Evolutionary conservation across 176 grass and related monocot genomes (phyloP).

Genomic region (Lolium rigidum): DNA sequence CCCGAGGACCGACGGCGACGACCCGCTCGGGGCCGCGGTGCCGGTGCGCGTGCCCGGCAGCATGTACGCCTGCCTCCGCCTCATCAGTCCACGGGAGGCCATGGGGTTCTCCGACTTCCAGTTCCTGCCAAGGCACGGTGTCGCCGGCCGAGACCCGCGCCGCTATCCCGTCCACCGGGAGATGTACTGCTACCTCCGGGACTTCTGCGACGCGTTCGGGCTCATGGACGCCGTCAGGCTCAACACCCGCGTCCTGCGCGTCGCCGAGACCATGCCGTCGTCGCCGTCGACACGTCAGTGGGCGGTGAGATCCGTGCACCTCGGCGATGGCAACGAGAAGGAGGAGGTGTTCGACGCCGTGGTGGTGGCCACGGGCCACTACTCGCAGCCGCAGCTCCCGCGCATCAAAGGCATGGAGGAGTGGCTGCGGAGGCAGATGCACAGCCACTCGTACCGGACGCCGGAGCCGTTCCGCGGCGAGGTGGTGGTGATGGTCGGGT

Average conservation of each 20-base stretch:
- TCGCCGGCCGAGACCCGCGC: background rate
- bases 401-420: background rate
- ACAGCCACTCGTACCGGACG: constrained; percentile 1
- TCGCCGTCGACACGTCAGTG: background rate
- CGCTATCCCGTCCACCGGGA: background rate
- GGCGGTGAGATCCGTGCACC: constrained; percentile 8
- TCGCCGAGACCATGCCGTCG: background rate
- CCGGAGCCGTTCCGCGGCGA: constrained; percentile 6
- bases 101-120: constrained; percentile 1
- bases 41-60: constrained; percentile 12
- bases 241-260: constrained; percentile 1
- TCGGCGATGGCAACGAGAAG: background rate
- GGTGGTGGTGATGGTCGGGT: background rate
- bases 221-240: constrained; percentile 2
- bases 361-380: constrained; percentile 13
- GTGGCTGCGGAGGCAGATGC: background rate
- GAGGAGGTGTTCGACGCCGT: constrained; percentile 5
- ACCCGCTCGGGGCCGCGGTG: background rate
- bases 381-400: background rate
- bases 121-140: background rate
- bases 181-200: background rate
- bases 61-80: background rate
- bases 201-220: constrained; percentile 17
- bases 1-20: background rate
- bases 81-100: background rate